Evolutionary conservation across 2,329 filamentous ascomycete genomes (phyloP), one percentile per base, ranked within the genome.

Genomic region (Trichophyton benhamiae): DNA sequence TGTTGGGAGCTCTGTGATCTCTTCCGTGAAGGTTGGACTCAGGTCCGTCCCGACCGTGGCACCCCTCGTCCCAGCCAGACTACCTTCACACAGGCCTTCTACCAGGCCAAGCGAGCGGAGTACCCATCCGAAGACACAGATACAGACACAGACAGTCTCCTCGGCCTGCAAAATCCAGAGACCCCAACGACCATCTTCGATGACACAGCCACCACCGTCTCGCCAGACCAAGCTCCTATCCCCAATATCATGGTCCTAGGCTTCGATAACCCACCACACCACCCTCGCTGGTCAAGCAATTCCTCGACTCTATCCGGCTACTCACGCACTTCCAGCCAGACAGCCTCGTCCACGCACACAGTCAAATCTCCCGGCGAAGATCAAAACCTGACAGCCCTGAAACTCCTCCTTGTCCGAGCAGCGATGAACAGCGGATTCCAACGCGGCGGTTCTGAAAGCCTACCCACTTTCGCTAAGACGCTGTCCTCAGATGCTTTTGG

Each of bases 161-260:
- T 55, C 6, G 52, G 52, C 52, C 58, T 33, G 42, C 49, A 46
- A 66, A 74, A 78, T 3, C 91, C 91, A 0, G 92, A 97, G 75
- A 97, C 91, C 0, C 91, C 91, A 0, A 92, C 92, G 0, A 97
- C 91, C 3, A 91, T 96, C 67, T 96, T 96, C 68, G 92, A 96
- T 72, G 91, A 97, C 70, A 90, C 87, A 0, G 86, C 94, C 68
- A 91, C 88, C 0, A 91, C 88, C 0, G 84, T 89, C 3, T 95
- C 91, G 0, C 87, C 88, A 0, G 89, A 92, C 61, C 88, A 88
- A 66, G 83, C 86, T 0, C 86, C 85, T 44, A 83, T 91, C 60
- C 91, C 90, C 4, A 95, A 96, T 69, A 96, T 96, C 67, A 80
- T 96, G 59, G 86, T 96, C 0, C 81, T 96, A 0, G 90, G 90